Evolutionary conservation across 352 stramenopile species (phyloP).

Genomic region (Phytophthora cactorum): DNA sequence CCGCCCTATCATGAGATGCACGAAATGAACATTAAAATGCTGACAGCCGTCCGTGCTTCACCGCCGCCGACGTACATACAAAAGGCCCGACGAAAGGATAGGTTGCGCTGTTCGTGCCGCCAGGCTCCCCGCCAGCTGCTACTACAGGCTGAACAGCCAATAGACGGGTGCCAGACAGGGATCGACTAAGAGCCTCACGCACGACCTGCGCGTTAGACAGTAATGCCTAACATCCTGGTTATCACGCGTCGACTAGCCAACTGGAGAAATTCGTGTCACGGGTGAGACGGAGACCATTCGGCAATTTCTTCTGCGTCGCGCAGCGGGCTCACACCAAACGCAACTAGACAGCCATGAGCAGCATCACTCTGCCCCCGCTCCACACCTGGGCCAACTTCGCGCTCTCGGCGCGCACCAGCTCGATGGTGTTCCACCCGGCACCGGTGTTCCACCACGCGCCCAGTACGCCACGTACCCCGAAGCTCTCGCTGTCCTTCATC

Average conservation of each 20-base stretch:
- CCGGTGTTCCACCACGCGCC: slow-evolving; percentile 3
- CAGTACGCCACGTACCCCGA: slow-evolving; percentile 13
- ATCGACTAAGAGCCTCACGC: slow-evolving; percentile 13
- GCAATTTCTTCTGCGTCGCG: slow-evolving; percentile 5
- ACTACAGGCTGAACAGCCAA: too few species aligned
- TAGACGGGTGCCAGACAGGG: slow-evolving; percentile 9
- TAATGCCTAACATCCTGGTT: slow-evolving; percentile 22
- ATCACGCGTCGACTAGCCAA: slow-evolving; percentile 15
- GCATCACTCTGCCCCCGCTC: slow-evolving; percentile 23
- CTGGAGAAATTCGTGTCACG: slow-evolving; percentile 17
- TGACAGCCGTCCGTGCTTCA: too few species aligned
- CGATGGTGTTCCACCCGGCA: slow-evolving; percentile 17
- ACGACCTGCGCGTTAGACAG: slow-evolving; percentile 12
- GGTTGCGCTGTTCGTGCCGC: slow-evolving; percentile 33
- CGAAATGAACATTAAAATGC: slow-evolving; percentile 20
- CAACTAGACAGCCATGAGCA: slow-evolving; percentile 11
- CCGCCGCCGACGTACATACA: too few species aligned
- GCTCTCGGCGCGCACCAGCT: slow-evolving; percentile 1
- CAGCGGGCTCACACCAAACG: slow-evolving; percentile 4
- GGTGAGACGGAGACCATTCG: slow-evolving; percentile 21
- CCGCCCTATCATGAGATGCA: slow-evolving; percentile 36
- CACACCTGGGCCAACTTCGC: slow-evolving; percentile 11
- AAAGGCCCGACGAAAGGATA: slow-evolving; percentile 15
- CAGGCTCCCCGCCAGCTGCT: slow-evolving; percentile 17
- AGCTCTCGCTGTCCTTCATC: slow-evolving; percentile 37